Base-by-base conservation (phyloP, 495 filamentous ascomycete species). In the Annulohypoxylon moriforme region DNA sequence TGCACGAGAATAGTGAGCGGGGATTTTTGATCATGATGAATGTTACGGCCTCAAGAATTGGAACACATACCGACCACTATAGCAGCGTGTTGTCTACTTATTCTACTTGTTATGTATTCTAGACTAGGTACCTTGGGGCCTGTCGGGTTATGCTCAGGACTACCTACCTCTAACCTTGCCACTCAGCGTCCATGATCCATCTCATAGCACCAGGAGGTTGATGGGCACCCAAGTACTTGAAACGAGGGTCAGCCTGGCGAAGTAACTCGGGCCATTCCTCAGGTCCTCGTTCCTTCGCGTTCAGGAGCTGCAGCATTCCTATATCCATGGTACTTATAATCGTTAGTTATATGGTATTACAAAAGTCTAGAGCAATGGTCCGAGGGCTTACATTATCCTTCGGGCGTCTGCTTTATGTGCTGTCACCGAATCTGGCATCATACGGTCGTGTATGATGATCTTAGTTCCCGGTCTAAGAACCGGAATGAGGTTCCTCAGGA, bases 391-490 rank as follows among this genome's bases (percentile, higher is more conserved):
- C 69, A 69, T 72, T 18, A 50, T 66, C 58, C 61, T 69, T 56
- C 60, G 62, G 2, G 67, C 71, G 14, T 74, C 67, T 14, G 53
- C 44, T 34, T 58, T 68, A 24, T 56, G 36, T 18, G 74, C 60
- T 8, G 11, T 56, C 44, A 75, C 66, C 1, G 75, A 67, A 46
- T 60, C 67, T 2, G 82, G 78, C 9, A 86, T 38, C 7, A 81
- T 74, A 14, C 65, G 65, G 55, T 87, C 87, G 29, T 78, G 76
- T 7, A 88, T 76, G 3, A 88, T 31, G 6, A 86, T 66, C 60
- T 78, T 74, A 0, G 77, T 74, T 0, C 73, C 77, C 4, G 60
- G 47, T 46, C 77, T 79, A 70, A 88, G 60, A 4, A 80, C 81
- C 0, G 79, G 77, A 4, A 84, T 57, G 1, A 85, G 66, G 13